phyloP scores from a whole-genome alignment of 2,329 filamentous ascomycete species.

The Helicocarpus griseus region DNA sequence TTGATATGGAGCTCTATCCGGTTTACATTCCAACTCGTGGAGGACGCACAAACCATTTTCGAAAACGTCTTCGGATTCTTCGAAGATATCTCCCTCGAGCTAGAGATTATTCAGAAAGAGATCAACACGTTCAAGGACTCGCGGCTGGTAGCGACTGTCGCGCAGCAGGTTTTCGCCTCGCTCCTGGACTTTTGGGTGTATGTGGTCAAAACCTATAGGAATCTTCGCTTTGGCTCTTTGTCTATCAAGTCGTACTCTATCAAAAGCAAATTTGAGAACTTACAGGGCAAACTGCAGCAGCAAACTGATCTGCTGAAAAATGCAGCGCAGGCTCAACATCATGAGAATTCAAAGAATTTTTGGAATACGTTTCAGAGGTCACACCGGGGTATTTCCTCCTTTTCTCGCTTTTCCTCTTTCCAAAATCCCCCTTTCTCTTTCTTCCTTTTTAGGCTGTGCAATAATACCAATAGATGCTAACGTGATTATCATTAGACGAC shows the following conservation, averaged over 20 bases:
- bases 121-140: constrained; percentile 5
- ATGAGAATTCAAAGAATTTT: constrained; percentile 4
- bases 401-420: background rate
- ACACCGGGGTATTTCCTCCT: background rate
- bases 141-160: background rate
- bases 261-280: constrained; percentile 5
- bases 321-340: constrained; percentile 5
- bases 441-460: background rate
- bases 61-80: constrained; percentile 7
- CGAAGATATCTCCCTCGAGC: constrained; percentile 2
- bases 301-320: constrained; percentile 2
- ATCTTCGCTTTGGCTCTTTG: constrained; percentile 2
- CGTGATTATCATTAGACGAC: constrained; percentile 1
- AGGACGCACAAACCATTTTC: constrained; percentile 3
- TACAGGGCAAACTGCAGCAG: background rate
- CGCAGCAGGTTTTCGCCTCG: background rate
- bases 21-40: constrained; percentile 4
- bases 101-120: constrained; percentile 5
- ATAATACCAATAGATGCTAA: background rate
- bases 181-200: constrained; percentile 6
- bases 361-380: constrained; percentile 3
- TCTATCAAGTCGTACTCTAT: constrained; percentile 5
- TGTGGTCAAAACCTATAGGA: constrained; percentile 6
- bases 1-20: constrained; percentile 6
- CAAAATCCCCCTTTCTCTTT: background rate